Evolutionary conservation across 1,284 basidiomycete genomes (phyloP), one percentile per base, ranked within the genome.

Genomic region (Porogramme epimiltina): DNA sequence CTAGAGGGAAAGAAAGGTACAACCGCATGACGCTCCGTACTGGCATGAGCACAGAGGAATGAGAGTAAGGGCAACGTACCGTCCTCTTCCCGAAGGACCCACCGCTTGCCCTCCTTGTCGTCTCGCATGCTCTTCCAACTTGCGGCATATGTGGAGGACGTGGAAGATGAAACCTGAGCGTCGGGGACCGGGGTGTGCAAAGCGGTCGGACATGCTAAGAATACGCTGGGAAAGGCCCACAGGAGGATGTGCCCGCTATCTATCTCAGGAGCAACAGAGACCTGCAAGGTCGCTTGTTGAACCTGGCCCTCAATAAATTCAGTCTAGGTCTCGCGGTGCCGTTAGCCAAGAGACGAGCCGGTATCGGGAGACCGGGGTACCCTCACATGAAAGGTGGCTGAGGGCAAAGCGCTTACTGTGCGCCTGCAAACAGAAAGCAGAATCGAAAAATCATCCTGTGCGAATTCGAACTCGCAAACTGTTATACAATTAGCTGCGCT

Each of bases 101-200:
- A 88, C 22, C 87, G 83, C 68, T 87, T 91, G 36, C 89, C 90
- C 58, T 89, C 85, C 52, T 82, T 84, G 41, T 84, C 82, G 44
- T 81, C 79, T 31, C 70, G 54, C 45, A 69, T 71, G 46, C 59
- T 72, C 65, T 75, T 81, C 66, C 71, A 70, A 5, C 62, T 57
- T 4, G 62, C 54, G 8, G 45, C 43, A 11, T 63, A 57, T 37
- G 60, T 31, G 28, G 42, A n/a, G 1, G 50, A 15, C 3, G 51
- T 40, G 48, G 49, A 36, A 37, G 54, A 55, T n/a, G n/a, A n/a
- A n/a, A n/a, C n/a, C 40, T 52, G 56, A 42, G 45, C 52, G 49
- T n/a, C 49, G 57, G 41, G 48, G 42, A 39, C 66, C 71, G 16
- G 86, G 70, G 59, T 85, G 78, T 0, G 81, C 78, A 60, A 78